A percentile compares a stretch with the other conserved stretches of the same genome.
Conservation (phyloP, 2,329 filamentous ascomycete genomes). For the Taxawa tesnikishii region DNA sequence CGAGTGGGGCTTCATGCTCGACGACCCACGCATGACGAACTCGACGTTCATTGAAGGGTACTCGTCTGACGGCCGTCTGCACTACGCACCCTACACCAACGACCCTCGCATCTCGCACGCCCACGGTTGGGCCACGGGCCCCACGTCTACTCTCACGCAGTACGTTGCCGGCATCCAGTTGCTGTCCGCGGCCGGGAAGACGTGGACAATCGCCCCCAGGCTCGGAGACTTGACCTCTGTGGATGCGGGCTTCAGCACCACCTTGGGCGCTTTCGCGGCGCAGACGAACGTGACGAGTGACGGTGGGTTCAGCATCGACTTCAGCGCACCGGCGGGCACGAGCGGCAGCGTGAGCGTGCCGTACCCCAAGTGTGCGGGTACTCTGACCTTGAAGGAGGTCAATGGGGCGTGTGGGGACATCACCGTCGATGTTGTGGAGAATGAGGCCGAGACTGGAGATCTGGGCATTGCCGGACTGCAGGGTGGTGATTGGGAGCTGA, state of each 20-base stretch:
- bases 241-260: slow-evolving; percentile 5
- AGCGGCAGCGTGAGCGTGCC: slow-evolving; percentile 5
- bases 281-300: slow-evolving; percentile 4
- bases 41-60: slow-evolving; percentile 32
- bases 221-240: slow-evolving; percentile 4
- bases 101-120: slow-evolving; percentile 27
- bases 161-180: slow-evolving; percentile 30
- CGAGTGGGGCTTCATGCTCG: slow-evolving; percentile 29
- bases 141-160: slow-evolving; percentile 30
- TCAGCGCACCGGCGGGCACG: slow-evolving; percentile 3
- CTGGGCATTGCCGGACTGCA: slow-evolving; percentile 7
- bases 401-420: slow-evolving; percentile 5
- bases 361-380: slow-evolving; percentile 8
- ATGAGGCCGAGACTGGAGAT: slow-evolving; percentile 4
- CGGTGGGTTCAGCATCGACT: slow-evolving; percentile 4
- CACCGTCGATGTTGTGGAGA: slow-evolving; percentile 4
- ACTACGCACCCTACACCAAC: slow-evolving; percentile 34
- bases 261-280: slow-evolving; percentile 5
- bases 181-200: slow-evolving; percentile 11
- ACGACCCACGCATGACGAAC: slow-evolving; percentile 28
- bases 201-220: slow-evolving; percentile 9
- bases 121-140: slow-evolving; percentile 39
- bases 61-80: slow-evolving; percentile 25
- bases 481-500: slow-evolving; percentile 7
- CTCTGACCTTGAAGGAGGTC: slow-evolving; percentile 5